Percentiles rank a stretch among this genome's conserved stretches.
phyloP scores from a whole-genome alignment of 1,284 basidiomycete genomes.

The Moniliella sp. region DNA sequence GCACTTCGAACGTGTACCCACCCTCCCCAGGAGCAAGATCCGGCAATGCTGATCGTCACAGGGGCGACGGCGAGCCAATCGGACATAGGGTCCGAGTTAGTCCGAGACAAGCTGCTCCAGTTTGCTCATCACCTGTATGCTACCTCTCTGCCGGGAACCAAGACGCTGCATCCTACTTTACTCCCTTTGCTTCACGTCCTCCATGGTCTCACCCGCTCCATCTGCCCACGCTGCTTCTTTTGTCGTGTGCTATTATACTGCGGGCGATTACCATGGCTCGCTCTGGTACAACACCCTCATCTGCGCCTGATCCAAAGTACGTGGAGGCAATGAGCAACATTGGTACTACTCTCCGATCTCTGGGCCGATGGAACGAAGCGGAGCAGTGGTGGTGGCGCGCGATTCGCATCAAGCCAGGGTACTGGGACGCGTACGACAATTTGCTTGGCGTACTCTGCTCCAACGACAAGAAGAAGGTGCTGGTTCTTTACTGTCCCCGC shows the following conservation, averaged over 20 bases:
- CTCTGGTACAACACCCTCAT: slow-evolving; percentile 34
- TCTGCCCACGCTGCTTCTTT: slow-evolving; percentile 20
- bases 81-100: slow-evolving; percentile 10
- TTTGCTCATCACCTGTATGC: slow-evolving; percentile 26
- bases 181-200: slow-evolving; percentile 24
- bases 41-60: slow-evolving; percentile 14
- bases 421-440: slow-evolving; percentile 38
- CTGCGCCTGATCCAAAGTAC: slow-evolving; percentile 34
- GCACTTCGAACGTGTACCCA: background rate
- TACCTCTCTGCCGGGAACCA: slow-evolving; percentile 1
- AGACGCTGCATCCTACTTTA: slow-evolving; percentile 18
- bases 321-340: slow-evolving; percentile 38
- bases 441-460: slow-evolving; percentile 37
- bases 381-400: slow-evolving; percentile 39
- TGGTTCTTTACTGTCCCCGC: no score
- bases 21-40: slow-evolving; percentile 9
- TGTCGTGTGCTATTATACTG: slow-evolving; percentile 28
- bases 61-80: slow-evolving; percentile 14
- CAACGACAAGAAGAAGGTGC: no score
- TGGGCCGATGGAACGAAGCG: slow-evolving; percentile 35
- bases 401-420: slow-evolving; percentile 36
- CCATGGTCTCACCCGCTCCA: slow-evolving; percentile 21
- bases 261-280: slow-evolving; percentile 18
- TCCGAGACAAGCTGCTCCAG: slow-evolving; percentile 27
- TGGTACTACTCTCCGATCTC: slow-evolving; percentile 39